phyloP scores from a whole-genome alignment of 2,329 filamentous ascomycete genomes.

The Fusarium sp. region DNA sequence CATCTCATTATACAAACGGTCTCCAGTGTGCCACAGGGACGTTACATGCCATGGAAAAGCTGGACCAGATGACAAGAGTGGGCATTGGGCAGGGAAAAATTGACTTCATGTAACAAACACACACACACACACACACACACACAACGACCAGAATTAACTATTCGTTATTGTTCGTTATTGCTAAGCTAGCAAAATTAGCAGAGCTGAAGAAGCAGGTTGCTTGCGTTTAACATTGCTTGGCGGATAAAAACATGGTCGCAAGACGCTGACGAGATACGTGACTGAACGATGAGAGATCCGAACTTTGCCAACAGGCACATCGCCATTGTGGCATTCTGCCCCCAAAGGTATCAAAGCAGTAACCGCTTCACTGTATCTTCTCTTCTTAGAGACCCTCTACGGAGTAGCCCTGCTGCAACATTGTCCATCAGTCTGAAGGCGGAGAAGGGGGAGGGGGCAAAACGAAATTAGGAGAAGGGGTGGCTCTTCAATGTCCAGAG shows the following conservation, averaged over 20 bases:
- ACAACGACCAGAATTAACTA: no score
- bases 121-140: no score
- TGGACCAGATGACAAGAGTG: conserved; percentile 17
- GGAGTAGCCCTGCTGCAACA: neutral
- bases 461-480: neutral
- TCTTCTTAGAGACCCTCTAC: neutral
- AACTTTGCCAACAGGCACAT: neutral
- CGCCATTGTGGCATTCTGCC: neutral
- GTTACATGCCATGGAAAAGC: neutral
- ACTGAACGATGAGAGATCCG: neutral
- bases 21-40: neutral
- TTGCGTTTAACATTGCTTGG: neutral
- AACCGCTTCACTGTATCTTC: neutral
- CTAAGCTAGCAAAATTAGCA: neutral
- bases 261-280: neutral
- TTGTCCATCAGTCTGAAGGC: neutral
- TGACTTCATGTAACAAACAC: neutral
- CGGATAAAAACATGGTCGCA: neutral
- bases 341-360: neutral
- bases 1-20: neutral
- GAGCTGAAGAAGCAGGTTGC: conserved; percentile 1
- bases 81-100: neutral
- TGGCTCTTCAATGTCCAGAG: neutral
- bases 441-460: neutral
- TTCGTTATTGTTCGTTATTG: no score